Conservation (phyloP, 148 eudicot species). For the Limonium bicolor region DNA sequence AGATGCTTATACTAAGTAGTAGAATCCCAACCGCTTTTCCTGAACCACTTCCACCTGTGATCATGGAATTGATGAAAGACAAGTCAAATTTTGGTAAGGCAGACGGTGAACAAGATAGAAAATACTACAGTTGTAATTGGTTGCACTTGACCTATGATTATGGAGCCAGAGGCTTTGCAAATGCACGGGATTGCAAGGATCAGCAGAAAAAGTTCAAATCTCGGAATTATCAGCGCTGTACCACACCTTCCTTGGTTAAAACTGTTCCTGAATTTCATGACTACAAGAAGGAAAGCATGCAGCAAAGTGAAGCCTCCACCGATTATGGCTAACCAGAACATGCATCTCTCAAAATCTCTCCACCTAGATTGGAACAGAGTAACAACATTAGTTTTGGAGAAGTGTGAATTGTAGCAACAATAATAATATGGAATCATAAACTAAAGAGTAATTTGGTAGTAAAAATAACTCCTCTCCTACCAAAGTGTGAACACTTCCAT, state of each 20-base stretch:
- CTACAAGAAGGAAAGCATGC: slow-evolving; percentile 32
- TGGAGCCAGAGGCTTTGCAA: slow-evolving; percentile 48
- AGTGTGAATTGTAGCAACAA: too few species aligned
- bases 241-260: slow-evolving; percentile 25
- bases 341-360: slow-evolving; percentile 63
- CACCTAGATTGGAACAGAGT: slow-evolving; percentile 35
- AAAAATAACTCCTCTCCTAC: too few species aligned
- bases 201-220: slow-evolving; percentile 72
- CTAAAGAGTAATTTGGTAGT: too few species aligned
- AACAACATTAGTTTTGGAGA: too few species aligned
- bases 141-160: slow-evolving; percentile 69
- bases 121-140: too few species aligned
- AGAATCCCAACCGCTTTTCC: slow-evolving; percentile 44
- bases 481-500: too few species aligned
- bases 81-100: not conserved
- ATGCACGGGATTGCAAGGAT: slow-evolving; percentile 76
- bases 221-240: slow-evolving; percentile 66
- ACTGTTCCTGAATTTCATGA: slow-evolving; percentile 35
- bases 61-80: slow-evolving; percentile 2
- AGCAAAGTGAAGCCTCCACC: slow-evolving; percentile 47
- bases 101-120: not conserved
- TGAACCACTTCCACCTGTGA: slow-evolving; percentile 40
- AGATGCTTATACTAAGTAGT: slow-evolving; percentile 29
- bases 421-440: too few species aligned
- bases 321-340: slow-evolving; percentile 84